These are phyloP conservation scores for Blastomyces parvus DNA, from an alignment of 2,329 filamentous ascomycete genomes.

Conservation along the genomic window DNA sequence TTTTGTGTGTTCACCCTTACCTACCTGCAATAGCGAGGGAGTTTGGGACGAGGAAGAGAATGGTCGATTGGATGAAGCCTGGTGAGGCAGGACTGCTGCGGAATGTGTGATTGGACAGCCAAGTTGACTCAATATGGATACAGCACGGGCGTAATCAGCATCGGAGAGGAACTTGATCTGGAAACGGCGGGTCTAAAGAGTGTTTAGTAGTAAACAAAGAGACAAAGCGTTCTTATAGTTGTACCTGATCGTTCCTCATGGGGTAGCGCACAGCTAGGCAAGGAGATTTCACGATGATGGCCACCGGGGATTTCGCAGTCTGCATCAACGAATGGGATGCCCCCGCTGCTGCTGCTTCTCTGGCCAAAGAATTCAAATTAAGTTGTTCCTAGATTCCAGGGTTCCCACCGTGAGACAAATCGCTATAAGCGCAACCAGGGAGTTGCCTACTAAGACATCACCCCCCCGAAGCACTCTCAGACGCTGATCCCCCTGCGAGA, in stretches of 20 bases:
- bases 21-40: neutral
- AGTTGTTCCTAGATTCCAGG: constrained; percentile 31
- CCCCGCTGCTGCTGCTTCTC: constrained; percentile 19
- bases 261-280: constrained; percentile 40
- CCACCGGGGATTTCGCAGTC: constrained; percentile 26
- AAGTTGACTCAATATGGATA: constrained; percentile 34
- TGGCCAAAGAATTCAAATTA: constrained; percentile 28
- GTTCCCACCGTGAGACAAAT: neutral
- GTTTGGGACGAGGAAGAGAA: constrained; percentile 3
- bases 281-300: constrained; percentile 37
- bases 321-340: constrained; percentile 13
- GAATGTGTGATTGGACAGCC: constrained; percentile 38
- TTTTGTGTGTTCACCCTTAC: neutral
- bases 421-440: neutral
- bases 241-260: constrained; percentile 24
- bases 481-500: constrained; percentile 18
- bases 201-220: constrained; percentile 10
- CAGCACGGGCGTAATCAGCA: constrained; percentile 33
- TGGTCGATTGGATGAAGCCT: constrained; percentile 16
- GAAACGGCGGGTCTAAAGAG: constrained; percentile 34
- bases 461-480: constrained; percentile 30
- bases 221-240: neutral
- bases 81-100: constrained; percentile 19
- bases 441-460: constrained; percentile 27
- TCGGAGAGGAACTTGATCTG: constrained; percentile 37